Conservation (phyloP, 2,329 filamentous ascomycete genomes). For the Ascochyta rabiei region DNA sequence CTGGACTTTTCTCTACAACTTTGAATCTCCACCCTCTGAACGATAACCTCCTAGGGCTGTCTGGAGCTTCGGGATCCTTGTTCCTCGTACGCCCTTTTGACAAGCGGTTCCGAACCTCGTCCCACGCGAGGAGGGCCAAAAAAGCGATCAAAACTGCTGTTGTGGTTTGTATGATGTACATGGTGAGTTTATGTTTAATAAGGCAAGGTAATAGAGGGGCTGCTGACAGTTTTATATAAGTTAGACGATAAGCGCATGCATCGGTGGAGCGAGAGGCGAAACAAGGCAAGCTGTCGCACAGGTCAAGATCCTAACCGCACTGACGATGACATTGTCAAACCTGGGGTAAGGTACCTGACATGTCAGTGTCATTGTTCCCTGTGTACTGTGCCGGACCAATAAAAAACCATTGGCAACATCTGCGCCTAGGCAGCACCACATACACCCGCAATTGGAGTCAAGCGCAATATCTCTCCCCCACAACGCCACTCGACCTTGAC, state of each 20-base stretch:
- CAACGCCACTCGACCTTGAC: background rate
- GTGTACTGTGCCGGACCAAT: slow-evolving; percentile 1
- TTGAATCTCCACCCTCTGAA: slow-evolving; percentile 10
- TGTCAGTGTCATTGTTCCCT: slow-evolving; percentile 10
- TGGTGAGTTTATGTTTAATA: background rate
- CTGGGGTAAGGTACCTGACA: slow-evolving; percentile 9
- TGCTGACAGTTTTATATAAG: background rate
- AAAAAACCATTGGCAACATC: background rate
- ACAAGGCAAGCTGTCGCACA: slow-evolving; percentile 4
- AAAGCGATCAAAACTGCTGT: slow-evolving; percentile 28
- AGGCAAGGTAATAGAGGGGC: background rate
- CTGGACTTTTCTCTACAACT: background rate
- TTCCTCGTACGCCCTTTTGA: slow-evolving; percentile 20
- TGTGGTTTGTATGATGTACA: slow-evolving; percentile 32
- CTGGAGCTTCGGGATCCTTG: slow-evolving; percentile 24
- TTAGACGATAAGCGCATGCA: background rate
- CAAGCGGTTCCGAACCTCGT: slow-evolving; percentile 21
- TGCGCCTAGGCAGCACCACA: background rate
- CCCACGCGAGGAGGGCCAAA: slow-evolving; percentile 26
- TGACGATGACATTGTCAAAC: slow-evolving; percentile 12
- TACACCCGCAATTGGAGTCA: background rate
- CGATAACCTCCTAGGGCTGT: slow-evolving; percentile 15
- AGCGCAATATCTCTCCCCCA: background rate
- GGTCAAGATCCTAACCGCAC: slow-evolving; percentile 4
- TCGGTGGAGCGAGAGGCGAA: slow-evolving; percentile 1